phyloP scores from a whole-genome alignment of 768 basidiomycete species.

The Trametes maxima region DNA sequence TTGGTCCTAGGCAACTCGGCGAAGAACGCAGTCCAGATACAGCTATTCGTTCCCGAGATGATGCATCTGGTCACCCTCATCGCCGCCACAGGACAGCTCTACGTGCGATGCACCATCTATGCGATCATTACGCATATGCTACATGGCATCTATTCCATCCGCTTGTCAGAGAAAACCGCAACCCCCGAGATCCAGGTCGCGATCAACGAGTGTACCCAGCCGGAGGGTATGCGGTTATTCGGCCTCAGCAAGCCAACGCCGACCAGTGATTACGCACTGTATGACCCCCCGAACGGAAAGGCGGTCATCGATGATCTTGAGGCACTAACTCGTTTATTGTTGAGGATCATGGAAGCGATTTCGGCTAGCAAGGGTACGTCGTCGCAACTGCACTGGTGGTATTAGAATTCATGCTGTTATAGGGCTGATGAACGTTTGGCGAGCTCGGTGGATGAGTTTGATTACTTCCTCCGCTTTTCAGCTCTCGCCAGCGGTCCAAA shows the following conservation, averaged over 20 bases:
- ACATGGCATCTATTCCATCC: conserved; percentile 68
- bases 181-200: conserved; percentile 60
- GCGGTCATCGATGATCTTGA: conserved; percentile 68
- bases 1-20: conserved; percentile 72
- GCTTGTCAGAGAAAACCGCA: conserved; percentile 57
- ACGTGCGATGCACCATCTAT: conserved; percentile 80
- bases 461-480: conserved; percentile 90
- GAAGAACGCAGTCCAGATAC: conserved; percentile 62
- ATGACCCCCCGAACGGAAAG: conserved; percentile 56
- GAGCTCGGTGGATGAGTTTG: conserved; percentile 91
- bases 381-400: not conserved
- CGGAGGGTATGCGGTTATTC: conserved; percentile 67
- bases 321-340: conserved; percentile 61
- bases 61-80: conserved; percentile 80
- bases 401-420: conserved; percentile 14
- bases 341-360: conserved; percentile 62
- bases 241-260: conserved; percentile 66
- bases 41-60: conserved; percentile 83
- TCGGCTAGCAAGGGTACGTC: conserved; percentile 67
- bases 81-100: conserved; percentile 69
- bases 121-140: conserved; percentile 81
- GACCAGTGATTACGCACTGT: conserved; percentile 67
- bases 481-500: conserved; percentile 83
- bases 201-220: conserved; percentile 59
- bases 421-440: conserved; percentile 87